Evolutionary conservation across 495 filamentous ascomycete genomes (phyloP).

Genomic region (Penicillium atrosanguineum): DNA sequence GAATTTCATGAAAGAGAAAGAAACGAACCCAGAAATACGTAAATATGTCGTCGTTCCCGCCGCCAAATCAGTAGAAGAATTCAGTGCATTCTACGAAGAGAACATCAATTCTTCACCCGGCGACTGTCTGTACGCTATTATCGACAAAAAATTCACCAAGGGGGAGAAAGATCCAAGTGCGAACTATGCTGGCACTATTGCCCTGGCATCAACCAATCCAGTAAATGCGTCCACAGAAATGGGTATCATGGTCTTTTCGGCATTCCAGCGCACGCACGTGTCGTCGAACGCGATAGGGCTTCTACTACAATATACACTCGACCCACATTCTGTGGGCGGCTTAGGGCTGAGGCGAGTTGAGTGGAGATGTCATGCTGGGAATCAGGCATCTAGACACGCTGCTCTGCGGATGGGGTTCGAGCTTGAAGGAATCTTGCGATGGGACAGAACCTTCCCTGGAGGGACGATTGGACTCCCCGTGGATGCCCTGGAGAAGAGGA

Average conservation of each 20-base stretch:
- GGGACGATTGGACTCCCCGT: constrained; percentile 7
- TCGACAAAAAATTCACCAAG: too few relatives aligned
- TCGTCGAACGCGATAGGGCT: constrained; percentile 30
- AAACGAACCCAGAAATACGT: too few relatives aligned
- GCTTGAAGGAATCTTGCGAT: constrained; percentile 25
- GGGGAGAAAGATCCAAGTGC: too few relatives aligned
- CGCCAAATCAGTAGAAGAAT: too few relatives aligned
- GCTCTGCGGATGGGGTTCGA: constrained; percentile 30
- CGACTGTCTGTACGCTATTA: too few relatives aligned
- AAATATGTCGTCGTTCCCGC: too few relatives aligned
- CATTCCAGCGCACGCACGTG: constrained; percentile 30
- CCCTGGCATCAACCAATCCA: not conserved
- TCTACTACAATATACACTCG: constrained; percentile 27
- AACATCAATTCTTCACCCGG: too few relatives aligned
- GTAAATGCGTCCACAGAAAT: constrained; percentile 20
- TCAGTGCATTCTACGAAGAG: too few relatives aligned
- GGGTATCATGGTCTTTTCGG: constrained; percentile 25
- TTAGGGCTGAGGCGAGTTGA: constrained; percentile 29
- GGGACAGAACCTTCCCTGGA: constrained; percentile 20
- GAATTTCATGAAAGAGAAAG: too few relatives aligned
- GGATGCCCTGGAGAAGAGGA: not conserved
- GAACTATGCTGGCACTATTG: too few relatives aligned
- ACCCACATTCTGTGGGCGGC: constrained; percentile 17
- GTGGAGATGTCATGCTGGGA: constrained; percentile 25
- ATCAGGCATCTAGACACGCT: constrained; percentile 16